Evolutionary conservation across 202 grass and related monocot genomes (phyloP).

Genomic region (Brachypodium distachyon): DNA sequence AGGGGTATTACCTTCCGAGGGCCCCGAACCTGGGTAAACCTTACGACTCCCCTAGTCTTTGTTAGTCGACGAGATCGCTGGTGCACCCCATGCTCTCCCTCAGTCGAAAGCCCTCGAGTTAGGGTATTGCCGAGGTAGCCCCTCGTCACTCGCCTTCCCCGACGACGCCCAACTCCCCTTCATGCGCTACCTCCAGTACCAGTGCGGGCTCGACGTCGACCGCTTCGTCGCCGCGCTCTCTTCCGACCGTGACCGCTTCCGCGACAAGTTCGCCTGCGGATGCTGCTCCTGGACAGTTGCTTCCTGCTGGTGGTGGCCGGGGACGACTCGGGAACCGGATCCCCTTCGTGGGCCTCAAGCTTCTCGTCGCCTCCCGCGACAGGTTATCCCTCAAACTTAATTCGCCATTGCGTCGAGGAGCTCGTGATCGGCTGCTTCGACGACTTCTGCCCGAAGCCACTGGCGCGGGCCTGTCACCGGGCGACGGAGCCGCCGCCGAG

Average conservation of each 20-base stretch:
- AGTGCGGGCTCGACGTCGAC: slow-evolving; percentile 30
- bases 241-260: slow-evolving; percentile 10
- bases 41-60: no score
- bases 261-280: slow-evolving; percentile 32
- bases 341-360: slow-evolving; percentile 24
- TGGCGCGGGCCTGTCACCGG: not conserved
- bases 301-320: slow-evolving; percentile 31
- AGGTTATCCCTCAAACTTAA: slow-evolving; percentile 16
- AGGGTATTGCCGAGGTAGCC: no score
- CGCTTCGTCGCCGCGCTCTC: slow-evolving; percentile 15
- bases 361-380: slow-evolving; percentile 17
- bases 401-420: slow-evolving; percentile 3
- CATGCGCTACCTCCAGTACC: slow-evolving; percentile 32
- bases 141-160: slow-evolving; percentile 28
- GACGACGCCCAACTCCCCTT: slow-evolving; percentile 42
- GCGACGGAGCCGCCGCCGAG: not conserved
- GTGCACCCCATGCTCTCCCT: no score
- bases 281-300: slow-evolving; percentile 44
- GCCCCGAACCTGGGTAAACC: no score
- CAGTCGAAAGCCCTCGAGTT: no score
- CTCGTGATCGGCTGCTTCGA: slow-evolving; percentile 41
- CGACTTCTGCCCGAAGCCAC: slow-evolving; percentile 16
- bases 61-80: no score
- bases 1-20: no score
- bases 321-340: slow-evolving; percentile 37